Conservation (phyloP, 2,329 filamentous ascomycete species). For the Fusarium nanum region DNA sequence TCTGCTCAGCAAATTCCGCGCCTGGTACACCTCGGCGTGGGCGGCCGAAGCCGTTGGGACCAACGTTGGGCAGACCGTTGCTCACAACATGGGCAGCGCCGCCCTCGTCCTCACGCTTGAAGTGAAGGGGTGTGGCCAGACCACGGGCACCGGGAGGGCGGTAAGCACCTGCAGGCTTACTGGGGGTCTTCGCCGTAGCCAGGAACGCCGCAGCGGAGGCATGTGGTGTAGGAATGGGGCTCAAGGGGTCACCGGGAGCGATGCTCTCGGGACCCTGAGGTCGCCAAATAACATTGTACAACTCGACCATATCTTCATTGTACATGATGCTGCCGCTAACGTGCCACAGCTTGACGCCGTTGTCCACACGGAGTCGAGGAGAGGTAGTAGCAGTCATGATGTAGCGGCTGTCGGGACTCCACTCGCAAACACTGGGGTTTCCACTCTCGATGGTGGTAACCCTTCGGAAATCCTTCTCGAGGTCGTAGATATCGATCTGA, state of each 20-base stretch:
- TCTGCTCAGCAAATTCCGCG: slow-evolving; percentile 76
- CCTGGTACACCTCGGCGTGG: slow-evolving; percentile 85
- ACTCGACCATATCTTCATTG: slow-evolving; percentile 91
- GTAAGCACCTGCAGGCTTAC: slow-evolving; percentile 97
- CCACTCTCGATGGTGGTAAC: slow-evolving; percentile 93
- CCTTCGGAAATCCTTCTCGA: slow-evolving; percentile 93
- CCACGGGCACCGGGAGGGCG: slow-evolving; percentile 94
- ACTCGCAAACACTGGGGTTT: slow-evolving; percentile 95
- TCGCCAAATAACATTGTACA: slow-evolving; percentile 92
- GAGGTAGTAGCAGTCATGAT: slow-evolving; percentile 98
- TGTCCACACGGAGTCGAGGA: slow-evolving; percentile 93
- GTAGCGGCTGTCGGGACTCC: slow-evolving; percentile 95
- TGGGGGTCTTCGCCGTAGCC: slow-evolving; percentile 89
- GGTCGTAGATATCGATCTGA: slow-evolving; percentile 97
- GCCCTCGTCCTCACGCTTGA: slow-evolving; percentile 97
- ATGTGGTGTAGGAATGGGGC: slow-evolving; percentile 80
- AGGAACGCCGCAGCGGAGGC: slow-evolving; percentile 84
- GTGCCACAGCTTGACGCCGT: slow-evolving; percentile 96
- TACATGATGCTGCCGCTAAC: slow-evolving; percentile 91
- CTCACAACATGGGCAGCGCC: slow-evolving; percentile 86
- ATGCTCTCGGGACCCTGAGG: slow-evolving; percentile 74
- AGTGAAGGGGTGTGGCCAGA: slow-evolving; percentile 87
- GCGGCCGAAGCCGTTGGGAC: slow-evolving; percentile 83
- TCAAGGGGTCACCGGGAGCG: slow-evolving; percentile 75
- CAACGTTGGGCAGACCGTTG: slow-evolving; percentile 78